phyloP scores from a whole-genome alignment of 345 rosid species.

The Melastoma malabathricum region DNA sequence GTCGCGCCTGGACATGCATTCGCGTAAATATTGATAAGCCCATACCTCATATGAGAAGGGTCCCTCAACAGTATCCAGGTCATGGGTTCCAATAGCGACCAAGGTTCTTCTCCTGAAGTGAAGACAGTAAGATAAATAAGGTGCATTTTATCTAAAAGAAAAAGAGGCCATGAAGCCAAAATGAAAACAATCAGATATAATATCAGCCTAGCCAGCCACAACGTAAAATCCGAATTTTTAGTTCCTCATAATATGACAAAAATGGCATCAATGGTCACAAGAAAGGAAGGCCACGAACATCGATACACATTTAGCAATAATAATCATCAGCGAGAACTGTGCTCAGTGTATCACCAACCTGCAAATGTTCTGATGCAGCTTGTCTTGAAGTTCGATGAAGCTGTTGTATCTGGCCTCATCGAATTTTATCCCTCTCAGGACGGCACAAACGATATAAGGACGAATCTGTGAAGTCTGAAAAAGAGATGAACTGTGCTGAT shows the following conservation, averaged over 20 bases:
- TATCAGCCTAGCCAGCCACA: not conserved
- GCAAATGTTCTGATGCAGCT: conserved; percentile 90
- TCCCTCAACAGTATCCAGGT: conserved; percentile 74
- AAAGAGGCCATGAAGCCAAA: not conserved
- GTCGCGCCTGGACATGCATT: not conserved
- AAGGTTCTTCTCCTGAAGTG: conserved; percentile 62
- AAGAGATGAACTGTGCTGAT: not conserved
- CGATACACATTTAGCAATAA: too few species aligned
- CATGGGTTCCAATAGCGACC: conserved; percentile 96
- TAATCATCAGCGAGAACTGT: not conserved
- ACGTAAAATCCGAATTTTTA: too few species aligned
- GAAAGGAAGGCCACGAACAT: too few species aligned
- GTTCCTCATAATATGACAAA: too few species aligned
- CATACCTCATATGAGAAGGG: conserved; percentile 91
- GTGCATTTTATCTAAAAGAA: not conserved
- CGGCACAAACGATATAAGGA: conserved; percentile 72
- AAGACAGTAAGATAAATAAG: too few species aligned
- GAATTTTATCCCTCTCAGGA: conserved; percentile 66
- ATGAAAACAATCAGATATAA: not conserved
- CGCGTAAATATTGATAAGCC: not conserved
- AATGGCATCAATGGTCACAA: too few species aligned
- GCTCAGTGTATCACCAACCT: conserved; percentile 30
- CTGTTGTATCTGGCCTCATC: conserved; percentile 85
- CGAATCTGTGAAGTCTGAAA: conserved; percentile 59
- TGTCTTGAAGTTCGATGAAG: conserved; percentile 94